Conservation (phyloP, 768 basidiomycete genomes). For the Lentinula guzmanii region DNA sequence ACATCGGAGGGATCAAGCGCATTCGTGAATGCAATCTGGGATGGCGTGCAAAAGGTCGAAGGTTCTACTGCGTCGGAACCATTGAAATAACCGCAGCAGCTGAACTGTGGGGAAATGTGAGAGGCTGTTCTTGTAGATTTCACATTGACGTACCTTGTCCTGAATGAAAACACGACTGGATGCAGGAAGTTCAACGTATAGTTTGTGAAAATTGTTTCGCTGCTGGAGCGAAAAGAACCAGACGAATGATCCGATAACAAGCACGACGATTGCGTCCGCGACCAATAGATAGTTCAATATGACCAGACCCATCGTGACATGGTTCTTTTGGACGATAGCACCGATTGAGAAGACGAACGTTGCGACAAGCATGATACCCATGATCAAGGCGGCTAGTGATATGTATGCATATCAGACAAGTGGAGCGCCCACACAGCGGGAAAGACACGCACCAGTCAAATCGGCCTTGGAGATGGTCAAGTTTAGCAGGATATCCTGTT, state of each 20-base stretch:
- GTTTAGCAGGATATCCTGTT: slow-evolving; percentile 65
- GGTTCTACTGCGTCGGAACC: slow-evolving; percentile 52
- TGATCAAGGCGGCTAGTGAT: slow-evolving; percentile 55
- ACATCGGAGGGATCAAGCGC: slow-evolving; percentile 31
- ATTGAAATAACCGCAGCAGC: slow-evolving; percentile 84
- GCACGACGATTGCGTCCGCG: slow-evolving; percentile 51
- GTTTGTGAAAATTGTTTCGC: slow-evolving; percentile 55
- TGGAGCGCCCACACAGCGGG: not conserved
- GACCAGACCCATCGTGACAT: slow-evolving; percentile 64
- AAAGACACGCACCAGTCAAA: slow-evolving; percentile 42
- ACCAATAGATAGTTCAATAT: slow-evolving; percentile 74
- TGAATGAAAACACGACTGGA: slow-evolving; percentile 56
- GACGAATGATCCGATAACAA: slow-evolving; percentile 63
- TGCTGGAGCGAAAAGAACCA: slow-evolving; percentile 82
- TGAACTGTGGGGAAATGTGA: slow-evolving; percentile 40
- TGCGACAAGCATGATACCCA: slow-evolving; percentile 61
- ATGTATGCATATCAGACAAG: not conserved
- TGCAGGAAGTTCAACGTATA: slow-evolving; percentile 44
- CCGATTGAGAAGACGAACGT: slow-evolving; percentile 69
- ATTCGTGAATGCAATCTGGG: slow-evolving; percentile 30
- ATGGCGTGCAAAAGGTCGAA: slow-evolving; percentile 48
- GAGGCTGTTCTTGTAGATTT: not conserved
- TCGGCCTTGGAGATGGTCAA: slow-evolving; percentile 56
- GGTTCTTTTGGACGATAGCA: slow-evolving; percentile 65
- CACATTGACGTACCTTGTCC: slow-evolving; percentile 48